Base-by-base conservation (phyloP, 805 yeast species). In the Pichia thaimueangensis region DNA sequence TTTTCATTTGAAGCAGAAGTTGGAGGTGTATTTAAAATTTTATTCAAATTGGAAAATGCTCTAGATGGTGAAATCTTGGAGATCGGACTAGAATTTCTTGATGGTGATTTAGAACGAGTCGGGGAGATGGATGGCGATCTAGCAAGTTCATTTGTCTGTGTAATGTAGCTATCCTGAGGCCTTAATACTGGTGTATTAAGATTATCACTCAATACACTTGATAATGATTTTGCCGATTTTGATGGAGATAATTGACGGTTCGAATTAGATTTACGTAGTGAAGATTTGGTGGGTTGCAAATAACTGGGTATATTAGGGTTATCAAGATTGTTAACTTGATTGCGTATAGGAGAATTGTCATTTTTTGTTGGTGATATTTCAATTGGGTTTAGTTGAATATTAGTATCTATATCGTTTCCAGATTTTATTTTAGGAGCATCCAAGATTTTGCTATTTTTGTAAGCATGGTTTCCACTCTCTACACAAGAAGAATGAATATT, bases 281-380 rank as follows among this genome's bases (percentile, higher is more conserved):
- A 53, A 1, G 57, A 43, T 20, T 47, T 50, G 9, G 57, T 53
- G 5, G 57, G 57, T n/a, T 47, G 39, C 23, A 53, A 39, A 39
- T 53, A 53, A 3, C 49, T 47, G 15, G 57, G 57, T 7, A 48
- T 30, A n/a, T 30, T 37, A 30, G 10, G 41, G 31, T 6, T 40
- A 35, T 10, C 16, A 29, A n/a, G 30, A 31, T 12, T 40, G 21
- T 6, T 35, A 36, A 19, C 40, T 41, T 20, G 17, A 17, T n/a
- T 27, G 15, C 22, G 31, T 13, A 5, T n/a, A 8, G 21, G 34
- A 35, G 12, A 4, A 10, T 15, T 17, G 12, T 7, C 6, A 12
- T 37, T n/a, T n/a, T n/a, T n/a, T n/a, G n/a, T n/a, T n/a, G n/a
- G n/a, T n/a, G n/a, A n/a, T n/a, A n/a, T n/a, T n/a, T n/a, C n/a